These are phyloP conservation scores for Neoscytalidium dimidiatum DNA, from an alignment of 2,329 filamentous ascomycete genomes.

Conservation along the genomic window DNA sequence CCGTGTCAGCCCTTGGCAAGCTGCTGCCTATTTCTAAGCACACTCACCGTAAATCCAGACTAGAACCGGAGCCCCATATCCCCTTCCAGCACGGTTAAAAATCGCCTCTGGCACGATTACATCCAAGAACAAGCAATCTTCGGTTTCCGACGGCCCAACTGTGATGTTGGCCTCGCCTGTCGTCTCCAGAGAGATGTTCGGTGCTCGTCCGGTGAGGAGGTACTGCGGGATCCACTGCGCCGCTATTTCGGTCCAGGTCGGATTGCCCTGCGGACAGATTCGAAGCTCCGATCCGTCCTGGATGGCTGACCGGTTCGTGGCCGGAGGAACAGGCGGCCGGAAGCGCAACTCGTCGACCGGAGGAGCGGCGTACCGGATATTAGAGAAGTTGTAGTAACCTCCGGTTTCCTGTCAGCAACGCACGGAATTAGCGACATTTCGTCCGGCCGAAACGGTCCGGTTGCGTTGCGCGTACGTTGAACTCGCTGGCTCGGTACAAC, in stretches of 20 bases:
- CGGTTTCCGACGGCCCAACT: slow-evolving; percentile 20
- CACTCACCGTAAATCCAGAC: slow-evolving; percentile 48
- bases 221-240: slow-evolving; percentile 1
- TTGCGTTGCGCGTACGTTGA: not conserved
- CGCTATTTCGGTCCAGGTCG: not conserved
- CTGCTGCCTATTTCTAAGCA: too few relatives aligned
- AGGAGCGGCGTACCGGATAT: slow-evolving; percentile 59
- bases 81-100: slow-evolving; percentile 29
- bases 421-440: not conserved
- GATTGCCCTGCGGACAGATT: slow-evolving; percentile 6
- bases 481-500: slow-evolving; percentile 1
- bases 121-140: slow-evolving; percentile 45
- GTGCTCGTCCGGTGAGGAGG: slow-evolving; percentile 41
- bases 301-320: slow-evolving; percentile 46
- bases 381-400: slow-evolving; percentile 57
- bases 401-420: slow-evolving; percentile 38
- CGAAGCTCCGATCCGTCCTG: slow-evolving; percentile 45
- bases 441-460: not conserved
- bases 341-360: slow-evolving; percentile 56
- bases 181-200: slow-evolving; percentile 25
- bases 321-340: slow-evolving; percentile 48
- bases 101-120: slow-evolving; percentile 39
- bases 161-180: not conserved
- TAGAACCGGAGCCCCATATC: slow-evolving; percentile 37
- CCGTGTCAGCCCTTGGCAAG: slow-evolving; percentile 41